A percentile compares a stretch with the other conserved stretches of the same genome.
Conservation (phyloP, 306 rosid genomes). For the Malus sieversii region DNA sequence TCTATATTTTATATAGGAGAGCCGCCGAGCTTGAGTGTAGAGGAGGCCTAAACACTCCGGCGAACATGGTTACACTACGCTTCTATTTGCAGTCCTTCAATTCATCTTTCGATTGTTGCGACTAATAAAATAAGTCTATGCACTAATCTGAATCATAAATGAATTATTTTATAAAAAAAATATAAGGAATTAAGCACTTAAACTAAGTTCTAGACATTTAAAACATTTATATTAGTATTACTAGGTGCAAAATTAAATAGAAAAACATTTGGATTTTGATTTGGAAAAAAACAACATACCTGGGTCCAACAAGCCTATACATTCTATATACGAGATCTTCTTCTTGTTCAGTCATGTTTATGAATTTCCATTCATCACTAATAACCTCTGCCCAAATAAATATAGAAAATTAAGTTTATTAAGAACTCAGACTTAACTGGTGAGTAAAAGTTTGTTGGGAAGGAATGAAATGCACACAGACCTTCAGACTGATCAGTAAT, state of each 20-base stretch:
- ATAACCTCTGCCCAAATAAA: constrained; percentile 29
- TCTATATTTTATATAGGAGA: too few species aligned
- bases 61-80: too few species aligned
- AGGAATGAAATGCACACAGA: background rate
- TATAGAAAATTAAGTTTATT: background rate
- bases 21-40: too few species aligned
- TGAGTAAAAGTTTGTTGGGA: background rate
- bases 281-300: constrained; percentile 10
- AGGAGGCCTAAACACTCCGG: too few species aligned
- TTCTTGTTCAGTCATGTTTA: constrained; percentile 49
- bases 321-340: constrained; percentile 56
- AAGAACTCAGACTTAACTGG: background rate
- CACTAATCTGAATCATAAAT: too few species aligned
- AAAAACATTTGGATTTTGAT: background rate
- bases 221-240: too few species aligned
- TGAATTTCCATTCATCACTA: constrained; percentile 44
- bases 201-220: too few species aligned
- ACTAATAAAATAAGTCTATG: too few species aligned
- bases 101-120: too few species aligned
- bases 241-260: background rate
- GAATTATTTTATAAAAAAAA: too few species aligned
- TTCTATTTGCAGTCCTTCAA: too few species aligned
- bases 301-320: constrained; percentile 48
- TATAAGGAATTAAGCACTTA: too few species aligned
- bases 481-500: constrained; percentile 8